Percentiles rank a stretch among this genome's conserved stretches.
These are phyloP conservation scores for Trypanosoma conorhini DNA, from an alignment of 208 protist genomes.

Conservation along the genomic window DNA sequence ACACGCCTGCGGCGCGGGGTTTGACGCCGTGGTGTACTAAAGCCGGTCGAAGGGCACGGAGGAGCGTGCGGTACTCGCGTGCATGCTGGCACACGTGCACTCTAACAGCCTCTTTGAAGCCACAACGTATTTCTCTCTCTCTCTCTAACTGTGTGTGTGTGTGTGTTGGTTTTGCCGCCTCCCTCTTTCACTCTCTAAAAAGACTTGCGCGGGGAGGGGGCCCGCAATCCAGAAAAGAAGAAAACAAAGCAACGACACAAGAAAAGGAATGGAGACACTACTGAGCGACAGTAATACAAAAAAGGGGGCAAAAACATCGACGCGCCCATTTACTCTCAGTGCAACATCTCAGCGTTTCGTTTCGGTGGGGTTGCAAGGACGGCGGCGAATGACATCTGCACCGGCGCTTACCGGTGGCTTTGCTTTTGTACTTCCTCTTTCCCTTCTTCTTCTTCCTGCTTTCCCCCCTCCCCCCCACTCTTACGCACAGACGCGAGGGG, in stretches of 20 bases:
- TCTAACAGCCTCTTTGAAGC: too few species aligned
- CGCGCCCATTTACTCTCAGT: background rate
- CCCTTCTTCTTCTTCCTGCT: conserved; percentile 4
- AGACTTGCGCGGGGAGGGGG: background rate
- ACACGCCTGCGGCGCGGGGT: too few species aligned
- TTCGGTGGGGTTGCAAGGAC: background rate
- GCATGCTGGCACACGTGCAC: too few species aligned
- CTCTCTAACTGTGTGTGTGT: conserved; percentile 6
- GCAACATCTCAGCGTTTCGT: background rate
- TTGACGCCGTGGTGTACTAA: background rate
- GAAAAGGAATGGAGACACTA: conserved; percentile 5
- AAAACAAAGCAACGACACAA: conserved; percentile 23
- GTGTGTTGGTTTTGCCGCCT: background rate
- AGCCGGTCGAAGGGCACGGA: background rate
- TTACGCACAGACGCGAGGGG: background rate
- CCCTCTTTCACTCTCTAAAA: background rate
- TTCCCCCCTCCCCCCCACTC: background rate
- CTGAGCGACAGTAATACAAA: background rate
- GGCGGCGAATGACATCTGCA: background rate
- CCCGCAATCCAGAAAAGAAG: background rate
- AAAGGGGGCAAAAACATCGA: background rate
- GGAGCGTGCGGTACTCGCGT: too few species aligned
- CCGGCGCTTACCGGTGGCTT: background rate
- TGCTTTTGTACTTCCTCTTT: background rate
- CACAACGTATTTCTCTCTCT: background rate